These are phyloP conservation scores for Leishmania turanica DNA, from an alignment of 208 protist species.

Conservation along the genomic window DNA sequence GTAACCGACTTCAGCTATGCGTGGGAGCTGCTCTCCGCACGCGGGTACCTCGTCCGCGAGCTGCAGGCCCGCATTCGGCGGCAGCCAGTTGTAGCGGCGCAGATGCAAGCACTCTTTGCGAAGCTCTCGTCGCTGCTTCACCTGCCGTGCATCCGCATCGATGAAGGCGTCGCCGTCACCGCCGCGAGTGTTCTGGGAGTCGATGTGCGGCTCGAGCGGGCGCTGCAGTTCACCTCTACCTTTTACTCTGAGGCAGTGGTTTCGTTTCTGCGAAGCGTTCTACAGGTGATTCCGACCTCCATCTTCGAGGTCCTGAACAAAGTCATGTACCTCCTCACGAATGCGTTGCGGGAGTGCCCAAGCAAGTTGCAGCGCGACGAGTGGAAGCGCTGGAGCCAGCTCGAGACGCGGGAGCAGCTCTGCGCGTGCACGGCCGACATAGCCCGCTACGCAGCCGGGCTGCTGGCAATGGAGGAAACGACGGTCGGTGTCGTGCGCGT, in stretches of 20 bases:
- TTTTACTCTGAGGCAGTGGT: conserved; percentile 95
- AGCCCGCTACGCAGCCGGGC: conserved; percentile 95
- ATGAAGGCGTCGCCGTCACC: conserved; percentile 50
- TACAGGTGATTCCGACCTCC: conserved; percentile 96
- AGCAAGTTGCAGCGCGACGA: conserved; percentile 66
- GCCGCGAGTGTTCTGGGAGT: conserved; percentile 32
- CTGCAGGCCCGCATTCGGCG: conserved; percentile 95
- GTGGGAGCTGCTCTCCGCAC: conserved; percentile 93
- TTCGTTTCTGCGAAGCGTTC: conserved; percentile 91
- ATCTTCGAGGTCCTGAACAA: conserved; percentile 96
- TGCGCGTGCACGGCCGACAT: conserved; percentile 90
- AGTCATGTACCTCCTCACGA: conserved; percentile 94
- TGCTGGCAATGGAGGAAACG: conserved; percentile 98
- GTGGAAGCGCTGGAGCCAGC: conserved; percentile 89
- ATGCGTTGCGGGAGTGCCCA: conserved; percentile 74
- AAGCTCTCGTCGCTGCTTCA: conserved; percentile 97
- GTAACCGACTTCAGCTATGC: conserved; percentile 97
- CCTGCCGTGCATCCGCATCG: conserved; percentile 94
- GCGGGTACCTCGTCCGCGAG: conserved; percentile 80
- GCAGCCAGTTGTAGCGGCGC: conserved; percentile 90
- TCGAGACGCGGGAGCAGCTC: conserved; percentile 88
- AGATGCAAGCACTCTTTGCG: conserved; percentile 96
- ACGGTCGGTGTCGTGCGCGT: conserved; percentile 97
- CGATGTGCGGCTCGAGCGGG: conserved; percentile 60
- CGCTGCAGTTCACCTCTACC: conserved; percentile 90